Evolutionary conservation across 73 alveolate genomes (phyloP).

Genomic region (Paramecium biaurelia): DNA sequence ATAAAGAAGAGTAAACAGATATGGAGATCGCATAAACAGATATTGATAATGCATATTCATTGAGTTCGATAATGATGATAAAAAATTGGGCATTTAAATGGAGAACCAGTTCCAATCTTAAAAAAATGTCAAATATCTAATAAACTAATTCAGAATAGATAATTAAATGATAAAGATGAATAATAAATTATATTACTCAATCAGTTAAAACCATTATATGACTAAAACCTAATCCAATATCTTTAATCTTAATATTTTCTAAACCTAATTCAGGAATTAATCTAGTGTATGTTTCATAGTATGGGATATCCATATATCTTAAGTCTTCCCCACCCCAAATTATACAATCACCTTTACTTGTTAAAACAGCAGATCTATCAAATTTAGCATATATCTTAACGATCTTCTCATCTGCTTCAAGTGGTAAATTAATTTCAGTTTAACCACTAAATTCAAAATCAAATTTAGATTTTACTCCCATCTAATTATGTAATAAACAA

Average conservation of each 20-base stretch:
- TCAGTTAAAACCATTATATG: constrained; percentile 32
- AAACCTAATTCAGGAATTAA: not conserved
- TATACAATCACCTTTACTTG: constrained; percentile 26
- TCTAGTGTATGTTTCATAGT: constrained; percentile 23
- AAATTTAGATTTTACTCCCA: not conserved
- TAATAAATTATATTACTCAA: not conserved
- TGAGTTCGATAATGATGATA: constrained; percentile 25
- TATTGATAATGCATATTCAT: constrained; percentile 43
- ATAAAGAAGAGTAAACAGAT: not conserved
- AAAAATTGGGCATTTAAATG: constrained; percentile 44
- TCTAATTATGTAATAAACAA: not conserved
- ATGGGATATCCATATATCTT: not conserved
- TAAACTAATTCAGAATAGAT: not conserved
- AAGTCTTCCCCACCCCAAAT: constrained; percentile 41
- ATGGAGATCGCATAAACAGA: not conserved
- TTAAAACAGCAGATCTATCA: constrained; percentile 45
- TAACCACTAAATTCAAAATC: constrained; percentile 20
- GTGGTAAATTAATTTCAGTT: constrained; percentile 10
- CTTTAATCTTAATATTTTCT: not conserved
- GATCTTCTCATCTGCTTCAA: not conserved
- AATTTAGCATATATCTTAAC: constrained; percentile 29
- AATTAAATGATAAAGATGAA: not conserved
- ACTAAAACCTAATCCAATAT: constrained; percentile 38
- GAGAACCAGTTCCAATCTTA: constrained; percentile 6
- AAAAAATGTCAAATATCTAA: not conserved